phyloP scores from a whole-genome alignment of 176 grass and related monocot genomes.

The Oryza meridionalis region DNA sequence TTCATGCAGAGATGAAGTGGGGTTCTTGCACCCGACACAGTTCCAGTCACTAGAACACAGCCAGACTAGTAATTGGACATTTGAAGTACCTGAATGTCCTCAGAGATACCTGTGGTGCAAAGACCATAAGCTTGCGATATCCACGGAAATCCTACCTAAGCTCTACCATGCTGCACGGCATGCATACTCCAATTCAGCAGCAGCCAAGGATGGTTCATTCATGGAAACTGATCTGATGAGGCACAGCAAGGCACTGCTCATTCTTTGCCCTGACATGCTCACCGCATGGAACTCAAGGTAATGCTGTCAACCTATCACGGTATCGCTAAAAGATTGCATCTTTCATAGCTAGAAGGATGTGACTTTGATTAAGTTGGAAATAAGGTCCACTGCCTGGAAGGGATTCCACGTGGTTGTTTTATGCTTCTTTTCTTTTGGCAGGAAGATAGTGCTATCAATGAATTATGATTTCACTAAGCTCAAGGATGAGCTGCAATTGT shows the following conservation, averaged over 20 bases:
- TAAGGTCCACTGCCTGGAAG: not conserved
- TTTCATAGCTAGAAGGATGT: not conserved
- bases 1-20: slow-evolving; percentile 68
- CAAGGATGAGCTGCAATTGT: slow-evolving; percentile 66
- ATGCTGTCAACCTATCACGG: not conserved
- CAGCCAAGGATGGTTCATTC: slow-evolving; percentile 23
- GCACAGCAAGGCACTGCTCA: slow-evolving; percentile 71
- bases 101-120: slow-evolving; percentile 61
- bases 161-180: slow-evolving; percentile 48
- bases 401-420: slow-evolving; percentile 15
- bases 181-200: slow-evolving; percentile 47
- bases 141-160: slow-evolving; percentile 42
- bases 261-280: slow-evolving; percentile 70
- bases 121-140: slow-evolving; percentile 86
- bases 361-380: not conserved
- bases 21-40: slow-evolving; percentile 73
- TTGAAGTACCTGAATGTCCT: slow-evolving; percentile 31
- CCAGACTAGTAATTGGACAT: not conserved
- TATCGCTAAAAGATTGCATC: not conserved
- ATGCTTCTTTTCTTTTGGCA: slow-evolving; percentile 26
- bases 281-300: slow-evolving; percentile 88
- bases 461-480: slow-evolving; percentile 40
- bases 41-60: slow-evolving; percentile 48
- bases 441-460: slow-evolving; percentile 61
- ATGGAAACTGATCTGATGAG: slow-evolving; percentile 45